Evolutionary conservation across 192 early-diverging fungal species (phyloP).

Genomic region (Rhizophagus prolifer): DNA sequence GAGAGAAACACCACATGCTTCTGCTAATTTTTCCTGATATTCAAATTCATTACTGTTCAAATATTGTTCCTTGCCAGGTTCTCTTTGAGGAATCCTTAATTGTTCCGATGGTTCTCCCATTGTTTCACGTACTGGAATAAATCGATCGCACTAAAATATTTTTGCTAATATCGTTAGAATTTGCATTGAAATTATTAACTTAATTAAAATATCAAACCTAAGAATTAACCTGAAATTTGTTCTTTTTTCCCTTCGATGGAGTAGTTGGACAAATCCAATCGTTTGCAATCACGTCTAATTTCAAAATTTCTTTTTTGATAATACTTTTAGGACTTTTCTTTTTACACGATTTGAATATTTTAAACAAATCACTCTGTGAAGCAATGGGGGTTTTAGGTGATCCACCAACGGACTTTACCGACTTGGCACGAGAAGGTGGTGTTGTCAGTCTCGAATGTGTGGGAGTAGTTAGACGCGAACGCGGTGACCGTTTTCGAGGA

Average conservation of each 20-base stretch:
- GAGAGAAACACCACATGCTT: constrained; percentile 75
- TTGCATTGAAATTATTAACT: background rate
- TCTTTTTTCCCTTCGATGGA: constrained; percentile 34
- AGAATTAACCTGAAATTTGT: constrained; percentile 13
- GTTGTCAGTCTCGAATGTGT: background rate
- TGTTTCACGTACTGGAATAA: constrained; percentile 78
- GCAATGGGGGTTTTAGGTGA: background rate
- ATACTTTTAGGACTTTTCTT: constrained; percentile 13
- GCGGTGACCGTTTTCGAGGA: constrained; percentile 11
- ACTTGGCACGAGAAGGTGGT: background rate
- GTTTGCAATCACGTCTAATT: constrained; percentile 38
- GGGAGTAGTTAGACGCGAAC: background rate
- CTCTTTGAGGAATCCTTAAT: constrained; percentile 60
- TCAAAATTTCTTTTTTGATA: constrained; percentile 17
- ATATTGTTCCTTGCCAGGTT: constrained; percentile 32
- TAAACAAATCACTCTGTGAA: background rate
- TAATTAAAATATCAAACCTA: background rate
- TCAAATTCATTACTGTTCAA: constrained; percentile 50
- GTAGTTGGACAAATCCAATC: constrained; percentile 33
- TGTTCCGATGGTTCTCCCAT: constrained; percentile 71
- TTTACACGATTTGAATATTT: constrained; percentile 19
- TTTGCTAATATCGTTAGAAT: background rate
- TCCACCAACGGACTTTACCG: background rate
- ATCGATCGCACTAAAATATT: constrained; percentile 69
- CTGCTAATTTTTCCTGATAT: constrained; percentile 79